These are phyloP conservation scores for Fremontodendron californicum DNA, from an alignment of 345 rosid genomes.

Conservation along the genomic window DNA sequence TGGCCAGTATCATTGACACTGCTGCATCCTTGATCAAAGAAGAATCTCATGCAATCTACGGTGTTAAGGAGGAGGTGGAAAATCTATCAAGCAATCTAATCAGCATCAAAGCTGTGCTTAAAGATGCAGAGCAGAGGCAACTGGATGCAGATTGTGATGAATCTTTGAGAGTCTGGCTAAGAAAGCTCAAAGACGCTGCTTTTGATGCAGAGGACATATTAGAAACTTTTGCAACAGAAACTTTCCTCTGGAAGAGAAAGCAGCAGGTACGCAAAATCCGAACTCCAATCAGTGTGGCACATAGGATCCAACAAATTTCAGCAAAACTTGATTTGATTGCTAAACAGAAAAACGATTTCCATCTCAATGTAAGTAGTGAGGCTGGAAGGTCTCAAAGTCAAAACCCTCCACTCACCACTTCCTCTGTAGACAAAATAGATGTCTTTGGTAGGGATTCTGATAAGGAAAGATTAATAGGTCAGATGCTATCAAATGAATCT, in stretches of 20 bases:
- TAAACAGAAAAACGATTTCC: background rate
- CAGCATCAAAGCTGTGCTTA: background rate
- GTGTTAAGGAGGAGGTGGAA: background rate
- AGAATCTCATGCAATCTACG: background rate
- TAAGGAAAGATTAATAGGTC: background rate
- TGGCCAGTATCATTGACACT: background rate
- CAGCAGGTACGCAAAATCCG: background rate
- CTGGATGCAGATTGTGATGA: background rate
- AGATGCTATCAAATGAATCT: background rate
- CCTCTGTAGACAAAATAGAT: background rate
- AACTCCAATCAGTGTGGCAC: background rate
- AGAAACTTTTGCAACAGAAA: constrained; percentile 1
- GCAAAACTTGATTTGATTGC: background rate
- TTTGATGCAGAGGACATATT: background rate
- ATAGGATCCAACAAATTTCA: background rate
- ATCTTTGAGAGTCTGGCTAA: background rate
- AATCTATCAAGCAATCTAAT: background rate
- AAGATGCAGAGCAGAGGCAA: constrained; percentile 5
- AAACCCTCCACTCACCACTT: background rate
- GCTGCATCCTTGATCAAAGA: background rate
- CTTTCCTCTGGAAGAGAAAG: background rate
- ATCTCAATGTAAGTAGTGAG: background rate
- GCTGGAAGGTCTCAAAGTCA: background rate
- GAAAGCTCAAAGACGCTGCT: background rate
- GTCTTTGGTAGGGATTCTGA: constrained; percentile 19